These are phyloP conservation scores for Stylonectria norvegica DNA, from an alignment of 2,329 filamentous ascomycete species.

Conservation along the genomic window DNA sequence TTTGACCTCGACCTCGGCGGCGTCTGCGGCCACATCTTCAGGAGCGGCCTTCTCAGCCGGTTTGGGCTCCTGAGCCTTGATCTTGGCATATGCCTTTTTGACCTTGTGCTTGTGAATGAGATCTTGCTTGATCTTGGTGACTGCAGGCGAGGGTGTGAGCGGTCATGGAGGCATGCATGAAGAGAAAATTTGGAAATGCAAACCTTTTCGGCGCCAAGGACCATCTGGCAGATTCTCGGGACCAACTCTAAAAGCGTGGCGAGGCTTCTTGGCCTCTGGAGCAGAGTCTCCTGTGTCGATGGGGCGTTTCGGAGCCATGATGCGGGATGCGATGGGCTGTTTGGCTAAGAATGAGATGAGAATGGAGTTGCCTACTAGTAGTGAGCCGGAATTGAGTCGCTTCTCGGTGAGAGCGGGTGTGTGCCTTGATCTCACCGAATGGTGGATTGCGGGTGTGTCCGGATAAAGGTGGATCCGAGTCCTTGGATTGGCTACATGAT, in stretches of 20 bases:
- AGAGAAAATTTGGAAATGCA: conserved; percentile 14
- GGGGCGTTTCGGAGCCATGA: conserved; percentile 34
- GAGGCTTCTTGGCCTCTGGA: conserved; percentile 48
- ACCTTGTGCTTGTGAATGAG: conserved; percentile 91
- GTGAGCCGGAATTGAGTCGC: conserved; percentile 16
- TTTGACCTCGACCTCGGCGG: conserved; percentile 20
- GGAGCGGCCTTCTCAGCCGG: conserved; percentile 16
- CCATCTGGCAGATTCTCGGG: conserved; percentile 90
- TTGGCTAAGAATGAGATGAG: neutral
- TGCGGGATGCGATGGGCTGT: neutral
- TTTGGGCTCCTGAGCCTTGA: conserved; percentile 56
- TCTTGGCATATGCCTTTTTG: conserved; percentile 86
- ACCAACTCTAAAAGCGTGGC: conserved; percentile 79
- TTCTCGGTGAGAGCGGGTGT: conserved; percentile 3
- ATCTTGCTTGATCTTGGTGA: conserved; percentile 83
- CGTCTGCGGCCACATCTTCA: conserved; percentile 13
- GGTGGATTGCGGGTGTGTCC: neutral
- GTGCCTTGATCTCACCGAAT: neutral
- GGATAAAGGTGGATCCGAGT: neutral
- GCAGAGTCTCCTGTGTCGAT: conserved; percentile 28
- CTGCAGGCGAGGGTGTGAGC: conserved; percentile 40
- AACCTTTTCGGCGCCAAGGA: conserved; percentile 74
- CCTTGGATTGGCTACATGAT: too few relatives aligned
- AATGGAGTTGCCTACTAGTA: neutral
- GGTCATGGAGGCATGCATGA: neutral